Conservation (phyloP, 768 basidiomycete genomes). For the Pleurotus salmoneostramineus region DNA sequence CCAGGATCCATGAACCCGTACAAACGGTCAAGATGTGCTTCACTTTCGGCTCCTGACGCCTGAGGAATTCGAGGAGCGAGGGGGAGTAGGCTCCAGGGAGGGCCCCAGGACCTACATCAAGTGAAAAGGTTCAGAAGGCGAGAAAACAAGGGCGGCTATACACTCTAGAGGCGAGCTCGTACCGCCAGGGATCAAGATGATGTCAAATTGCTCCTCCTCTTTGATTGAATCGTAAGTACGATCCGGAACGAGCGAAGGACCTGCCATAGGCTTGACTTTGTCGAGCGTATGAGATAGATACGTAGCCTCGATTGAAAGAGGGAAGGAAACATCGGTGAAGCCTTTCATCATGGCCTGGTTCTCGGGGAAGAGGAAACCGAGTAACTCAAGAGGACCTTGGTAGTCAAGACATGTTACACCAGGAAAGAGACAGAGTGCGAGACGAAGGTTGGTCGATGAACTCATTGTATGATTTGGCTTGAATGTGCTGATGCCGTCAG, state of each 20-base stretch:
- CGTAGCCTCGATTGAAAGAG: conserved; percentile 14
- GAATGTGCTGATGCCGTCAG: too few relatives aligned
- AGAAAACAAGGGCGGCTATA: too few relatives aligned
- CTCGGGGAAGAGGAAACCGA: conserved; percentile 17
- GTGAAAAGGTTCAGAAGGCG: neutral
- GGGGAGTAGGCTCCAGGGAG: neutral
- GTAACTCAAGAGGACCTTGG: conserved; percentile 26
- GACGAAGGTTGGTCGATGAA: conserved; percentile 5
- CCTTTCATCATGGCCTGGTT: neutral
- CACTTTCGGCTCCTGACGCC: conserved; percentile 20
- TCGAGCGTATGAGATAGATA: conserved; percentile 19
- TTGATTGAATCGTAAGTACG: conserved; percentile 19
- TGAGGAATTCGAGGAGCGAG: conserved; percentile 19
- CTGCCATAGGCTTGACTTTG: conserved; percentile 14
- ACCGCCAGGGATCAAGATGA: conserved; percentile 26
- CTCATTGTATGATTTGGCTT: too few relatives aligned
- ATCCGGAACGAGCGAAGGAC: conserved; percentile 15
- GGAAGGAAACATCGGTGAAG: neutral
- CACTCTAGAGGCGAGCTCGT: neutral
- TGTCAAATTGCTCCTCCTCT: conserved; percentile 19
- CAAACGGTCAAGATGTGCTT: conserved; percentile 31
- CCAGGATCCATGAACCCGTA: conserved; percentile 28
- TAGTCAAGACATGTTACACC: conserved; percentile 25
- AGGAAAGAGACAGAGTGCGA: conserved; percentile 29
- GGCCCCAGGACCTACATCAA: conserved; percentile 7